Percentiles rank a stretch among this genome's conserved stretches.
phyloP scores from a whole-genome alignment of 306 rosid species.

The Citrullus mucosospermus region DNA sequence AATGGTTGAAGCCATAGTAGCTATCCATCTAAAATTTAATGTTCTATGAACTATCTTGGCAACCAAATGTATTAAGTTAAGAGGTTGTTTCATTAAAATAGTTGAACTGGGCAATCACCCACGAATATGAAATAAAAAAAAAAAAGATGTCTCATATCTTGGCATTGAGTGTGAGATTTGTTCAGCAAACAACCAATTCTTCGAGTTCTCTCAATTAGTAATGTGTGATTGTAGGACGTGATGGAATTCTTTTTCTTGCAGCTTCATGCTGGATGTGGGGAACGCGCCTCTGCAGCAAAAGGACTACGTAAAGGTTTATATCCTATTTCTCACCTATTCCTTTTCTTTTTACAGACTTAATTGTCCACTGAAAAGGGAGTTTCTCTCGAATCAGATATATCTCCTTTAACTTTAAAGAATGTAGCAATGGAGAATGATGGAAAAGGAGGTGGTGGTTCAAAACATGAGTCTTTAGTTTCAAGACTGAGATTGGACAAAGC shows the following conservation, averaged over 20 bases:
- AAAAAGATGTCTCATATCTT: not conserved
- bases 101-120: too few species aligned
- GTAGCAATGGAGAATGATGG: slow-evolving; percentile 34
- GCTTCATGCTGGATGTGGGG: slow-evolving; percentile 73
- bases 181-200: not conserved
- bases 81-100: too few species aligned
- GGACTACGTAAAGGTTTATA: slow-evolving; percentile 44
- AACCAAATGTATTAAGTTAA: too few species aligned
- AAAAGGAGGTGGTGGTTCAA: slow-evolving; percentile 25
- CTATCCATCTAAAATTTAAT: too few species aligned
- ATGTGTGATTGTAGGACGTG: not conserved
- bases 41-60: too few species aligned
- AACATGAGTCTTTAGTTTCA: slow-evolving; percentile 54
- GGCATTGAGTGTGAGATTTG: not conserved
- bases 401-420: slow-evolving; percentile 29
- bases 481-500: slow-evolving; percentile 56
- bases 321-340: not conserved
- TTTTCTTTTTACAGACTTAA: not conserved
- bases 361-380: slow-evolving; percentile 9
- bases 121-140: too few species aligned
- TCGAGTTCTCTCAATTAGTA: not conserved
- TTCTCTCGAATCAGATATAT: slow-evolving; percentile 20
- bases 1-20: too few species aligned
- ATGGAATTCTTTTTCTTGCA: slow-evolving; percentile 23
- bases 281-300: slow-evolving; percentile 41